phyloP scores from a whole-genome alignment of 2,329 filamentous ascomycete species.

The Leptographium wingfieldii region DNA sequence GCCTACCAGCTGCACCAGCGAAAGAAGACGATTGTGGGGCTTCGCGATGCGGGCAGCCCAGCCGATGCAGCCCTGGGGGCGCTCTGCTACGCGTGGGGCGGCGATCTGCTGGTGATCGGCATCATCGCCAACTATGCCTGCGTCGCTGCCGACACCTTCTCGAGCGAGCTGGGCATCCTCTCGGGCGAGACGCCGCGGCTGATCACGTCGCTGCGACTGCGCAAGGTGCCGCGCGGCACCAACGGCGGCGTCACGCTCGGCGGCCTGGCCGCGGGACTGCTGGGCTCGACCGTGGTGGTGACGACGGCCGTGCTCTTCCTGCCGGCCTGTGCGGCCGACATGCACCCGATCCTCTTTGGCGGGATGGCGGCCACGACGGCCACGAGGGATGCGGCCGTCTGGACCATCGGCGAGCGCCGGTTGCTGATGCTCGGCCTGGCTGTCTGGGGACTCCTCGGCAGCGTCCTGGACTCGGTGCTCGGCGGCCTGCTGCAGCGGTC shows the following conservation, averaged over 20 bases:
- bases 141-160: conserved; percentile 86
- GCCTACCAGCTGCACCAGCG: conserved; percentile 44
- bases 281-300: conserved; percentile 62
- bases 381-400: conserved; percentile 15
- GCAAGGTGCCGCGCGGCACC: conserved; percentile 75
- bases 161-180: conserved; percentile 87
- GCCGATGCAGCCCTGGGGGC: conserved; percentile 21
- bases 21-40: conserved; percentile 24
- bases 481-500: conserved; percentile 77
- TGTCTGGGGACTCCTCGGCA: conserved; percentile 64
- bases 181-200: conserved; percentile 64
- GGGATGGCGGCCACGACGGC: conserved; percentile 24
- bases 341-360: conserved; percentile 15
- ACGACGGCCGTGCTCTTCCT: conserved; percentile 52
- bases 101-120: conserved; percentile 50
- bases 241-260: conserved; percentile 79
- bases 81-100: conserved; percentile 46
- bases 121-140: conserved; percentile 79
- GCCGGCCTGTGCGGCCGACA: conserved; percentile 46
- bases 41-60: conserved; percentile 10
- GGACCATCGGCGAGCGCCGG: conserved; percentile 33
- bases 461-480: conserved; percentile 74
- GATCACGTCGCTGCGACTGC: conserved; percentile 67
- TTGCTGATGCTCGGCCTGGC: conserved; percentile 46
- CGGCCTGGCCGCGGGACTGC: conserved; percentile 60